Evolutionary conservation across 2,329 filamentous ascomycete species (phyloP).

Genomic region (Neofusicoccum sp.): DNA sequence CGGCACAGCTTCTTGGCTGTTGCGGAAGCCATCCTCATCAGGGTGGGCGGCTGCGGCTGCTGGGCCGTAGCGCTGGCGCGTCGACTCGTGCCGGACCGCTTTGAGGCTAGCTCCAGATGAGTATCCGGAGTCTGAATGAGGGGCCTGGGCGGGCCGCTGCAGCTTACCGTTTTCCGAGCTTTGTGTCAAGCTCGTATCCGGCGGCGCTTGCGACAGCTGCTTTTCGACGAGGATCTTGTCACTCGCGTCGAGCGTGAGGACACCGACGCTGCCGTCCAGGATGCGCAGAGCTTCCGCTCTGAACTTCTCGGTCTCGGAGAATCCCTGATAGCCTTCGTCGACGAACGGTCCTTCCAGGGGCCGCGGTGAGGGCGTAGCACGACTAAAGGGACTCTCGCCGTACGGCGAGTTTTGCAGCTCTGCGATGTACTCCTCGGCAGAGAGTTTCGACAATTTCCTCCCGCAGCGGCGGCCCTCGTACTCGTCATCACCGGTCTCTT

Average conservation of each 20-base stretch:
- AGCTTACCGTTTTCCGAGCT: conserved; percentile 1
- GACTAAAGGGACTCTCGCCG: conserved; percentile 8
- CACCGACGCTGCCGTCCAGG: conserved; percentile 30
- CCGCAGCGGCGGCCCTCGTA: not conserved
- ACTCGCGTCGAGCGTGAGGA: not conserved
- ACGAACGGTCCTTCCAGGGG: not conserved
- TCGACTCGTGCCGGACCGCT: not conserved
- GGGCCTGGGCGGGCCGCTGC: conserved; percentile 2
- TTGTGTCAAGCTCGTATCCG: not conserved
- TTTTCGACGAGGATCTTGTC: not conserved
- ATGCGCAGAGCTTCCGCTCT: conserved; percentile 29
- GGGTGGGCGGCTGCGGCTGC: not conserved
- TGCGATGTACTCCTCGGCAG: conserved; percentile 33
- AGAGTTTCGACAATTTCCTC: not conserved
- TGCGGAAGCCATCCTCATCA: not conserved
- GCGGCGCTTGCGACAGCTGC: not conserved
- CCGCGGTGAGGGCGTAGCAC: not conserved
- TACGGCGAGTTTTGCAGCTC: conserved; percentile 34
- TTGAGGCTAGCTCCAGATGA: conserved; percentile 39
- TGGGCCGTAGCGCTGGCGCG: not conserved
- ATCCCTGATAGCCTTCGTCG: not conserved
- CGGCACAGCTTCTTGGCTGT: not conserved
- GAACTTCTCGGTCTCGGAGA: not conserved
- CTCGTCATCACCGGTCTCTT: not conserved
- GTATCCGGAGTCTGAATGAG: conserved; percentile 43